phyloP scores from a whole-genome alignment of 1,284 basidiomycete species.

The Chiua sp. region DNA sequence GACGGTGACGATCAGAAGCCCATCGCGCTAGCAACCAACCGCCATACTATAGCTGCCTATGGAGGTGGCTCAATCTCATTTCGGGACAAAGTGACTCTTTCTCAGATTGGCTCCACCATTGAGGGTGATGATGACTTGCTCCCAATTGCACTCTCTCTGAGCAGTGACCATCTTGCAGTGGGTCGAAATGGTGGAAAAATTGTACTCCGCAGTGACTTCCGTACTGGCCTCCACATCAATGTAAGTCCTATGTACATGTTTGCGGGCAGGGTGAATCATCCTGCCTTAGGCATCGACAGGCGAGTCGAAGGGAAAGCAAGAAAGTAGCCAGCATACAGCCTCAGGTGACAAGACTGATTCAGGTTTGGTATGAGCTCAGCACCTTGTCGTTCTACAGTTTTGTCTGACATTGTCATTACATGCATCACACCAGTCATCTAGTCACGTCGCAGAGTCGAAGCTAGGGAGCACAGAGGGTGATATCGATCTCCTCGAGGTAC shows the following conservation, averaged over 20 bases:
- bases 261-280: too few species aligned
- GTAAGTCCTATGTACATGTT: too few species aligned
- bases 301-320: too few species aligned
- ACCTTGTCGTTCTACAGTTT: not conserved
- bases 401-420: not conserved
- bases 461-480: not conserved
- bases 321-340: too few species aligned
- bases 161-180: not conserved
- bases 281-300: too few species aligned
- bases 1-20: not conserved
- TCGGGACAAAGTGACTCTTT: slow-evolving; percentile 6
- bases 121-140: not conserved
- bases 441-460: not conserved
- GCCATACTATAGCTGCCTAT: not conserved
- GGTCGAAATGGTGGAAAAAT: slow-evolving; percentile 12
- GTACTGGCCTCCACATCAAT: not conserved
- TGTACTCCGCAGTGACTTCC: slow-evolving; percentile 1
- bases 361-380: not conserved
- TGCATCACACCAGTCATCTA: not conserved
- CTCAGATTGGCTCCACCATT: slow-evolving; percentile 9
- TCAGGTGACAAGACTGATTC: not conserved
- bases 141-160: slow-evolving; percentile 9
- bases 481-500: not conserved
- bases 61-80: slow-evolving; percentile 5
- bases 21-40: not conserved